These are phyloP conservation scores for Solanum habrochaites DNA, from an alignment of 257 asterid species.

Conservation along the genomic window DNA sequence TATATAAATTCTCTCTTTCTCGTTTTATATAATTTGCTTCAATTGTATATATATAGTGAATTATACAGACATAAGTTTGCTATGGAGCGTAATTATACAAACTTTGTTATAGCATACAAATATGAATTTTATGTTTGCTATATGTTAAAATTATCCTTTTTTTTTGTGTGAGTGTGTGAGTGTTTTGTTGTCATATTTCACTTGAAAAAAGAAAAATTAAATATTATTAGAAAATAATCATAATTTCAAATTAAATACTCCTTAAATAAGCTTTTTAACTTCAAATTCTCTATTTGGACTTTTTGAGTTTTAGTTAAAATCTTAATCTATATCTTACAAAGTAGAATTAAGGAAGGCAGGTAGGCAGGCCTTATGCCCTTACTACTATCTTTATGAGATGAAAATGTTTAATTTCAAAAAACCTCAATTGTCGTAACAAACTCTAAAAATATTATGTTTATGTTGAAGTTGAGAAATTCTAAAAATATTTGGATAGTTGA, in stretches of 20 bases:
- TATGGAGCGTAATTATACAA: too few relatives aligned
- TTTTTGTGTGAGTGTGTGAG: too few relatives aligned
- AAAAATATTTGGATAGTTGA: neutral
- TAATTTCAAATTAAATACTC: neutral
- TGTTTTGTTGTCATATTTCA: neutral
- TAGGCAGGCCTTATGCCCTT: neutral
- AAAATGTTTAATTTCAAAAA: too few relatives aligned
- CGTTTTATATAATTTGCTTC: too few relatives aligned
- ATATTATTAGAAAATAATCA: neutral
- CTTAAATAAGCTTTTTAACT: neutral
- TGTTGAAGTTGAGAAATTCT: neutral
- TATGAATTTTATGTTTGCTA: too few relatives aligned
- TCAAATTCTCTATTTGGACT: neutral
- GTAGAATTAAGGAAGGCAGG: neutral
- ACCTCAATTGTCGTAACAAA: too few relatives aligned
- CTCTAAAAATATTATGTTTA: neutral
- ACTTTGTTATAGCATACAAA: too few relatives aligned
- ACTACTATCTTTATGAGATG: neutral
- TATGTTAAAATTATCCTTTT: rapidly evolving
- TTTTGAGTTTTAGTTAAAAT: too few relatives aligned
- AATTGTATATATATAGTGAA: too few relatives aligned
- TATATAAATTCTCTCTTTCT: too few relatives aligned
- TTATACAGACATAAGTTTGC: too few relatives aligned
- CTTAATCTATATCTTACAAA: too few relatives aligned
- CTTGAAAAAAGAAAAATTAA: neutral